Evolutionary conservation across 805 yeast genomes (phyloP), one percentile per base, ranked within the genome.

Genomic region (Teunomyces atbi): DNA sequence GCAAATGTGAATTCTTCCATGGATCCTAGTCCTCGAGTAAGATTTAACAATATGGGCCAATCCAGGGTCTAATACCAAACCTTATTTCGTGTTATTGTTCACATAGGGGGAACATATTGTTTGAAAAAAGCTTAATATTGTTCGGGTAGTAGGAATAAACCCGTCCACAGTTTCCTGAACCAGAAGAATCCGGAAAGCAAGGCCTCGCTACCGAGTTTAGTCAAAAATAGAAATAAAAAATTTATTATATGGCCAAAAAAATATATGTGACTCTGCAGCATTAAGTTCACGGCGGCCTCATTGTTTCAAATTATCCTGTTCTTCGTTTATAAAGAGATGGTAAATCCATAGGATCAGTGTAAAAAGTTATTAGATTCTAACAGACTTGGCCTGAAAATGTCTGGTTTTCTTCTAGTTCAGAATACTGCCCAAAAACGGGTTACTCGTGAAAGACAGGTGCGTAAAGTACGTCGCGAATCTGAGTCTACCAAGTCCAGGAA

Each of bases 341-440:
- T 16, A 30, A 30, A 30, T 30, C 33, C 33, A 10, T 30, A 12
- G 18, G 4, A 6, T 6, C 26, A 23, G 26, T 8, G 10, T 8
- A 23, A 23, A 23, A 23, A 23, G 10, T 8, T 19, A 3, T 19
- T 19, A 19, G 20, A 19, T 19, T n/a, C n/a, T n/a, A n/a, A n/a
- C n/a, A n/a, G n/a, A 15, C 16, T 19, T 15, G 21, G 12, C 13
- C 37, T n/a, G n/a, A n/a, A 16, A 8, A 49, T 49, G 52, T 38
- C 49, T 15, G 52, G 48, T n/a, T 50, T 46, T 30, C n/a, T 46
- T n/a, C 39, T 50, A 13, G 12, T 50, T 18, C 48, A 42, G 39
- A 28, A 13, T 27, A 38, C 34, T 28, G 23, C 45, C 5, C 49
- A 44, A 28, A 35, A 33, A n/a, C 29, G 49, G 27, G 39, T 45